A percentile compares a stretch with the other conserved stretches of the same genome.
These are phyloP conservation scores for Fraxinus excelsior DNA, from an alignment of 257 asterid genomes.

Conservation along the genomic window DNA sequence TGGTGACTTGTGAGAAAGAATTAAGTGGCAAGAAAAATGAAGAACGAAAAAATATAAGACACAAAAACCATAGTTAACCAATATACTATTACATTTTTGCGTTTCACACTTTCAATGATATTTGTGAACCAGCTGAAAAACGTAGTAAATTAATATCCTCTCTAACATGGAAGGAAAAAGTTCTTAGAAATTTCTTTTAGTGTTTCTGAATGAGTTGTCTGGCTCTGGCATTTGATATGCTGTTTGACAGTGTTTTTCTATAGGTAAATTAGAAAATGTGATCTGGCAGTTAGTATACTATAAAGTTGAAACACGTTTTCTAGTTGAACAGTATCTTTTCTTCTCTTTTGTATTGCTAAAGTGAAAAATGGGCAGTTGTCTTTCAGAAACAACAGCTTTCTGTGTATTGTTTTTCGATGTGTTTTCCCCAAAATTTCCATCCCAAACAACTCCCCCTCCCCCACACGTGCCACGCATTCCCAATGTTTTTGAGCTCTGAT, in stretches of 20 bases:
- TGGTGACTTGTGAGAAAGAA: conserved; percentile 3
- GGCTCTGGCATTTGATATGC: not conserved
- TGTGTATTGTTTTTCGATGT: not conserved
- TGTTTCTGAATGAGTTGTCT: not conserved
- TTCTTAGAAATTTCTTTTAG: not conserved
- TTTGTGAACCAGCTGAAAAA: too few relatives aligned
- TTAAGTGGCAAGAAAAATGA: not conserved
- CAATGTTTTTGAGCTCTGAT: too few relatives aligned
- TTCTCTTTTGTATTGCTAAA: not conserved
- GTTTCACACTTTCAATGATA: too few relatives aligned
- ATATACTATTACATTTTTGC: too few relatives aligned
- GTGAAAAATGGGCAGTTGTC: not conserved
- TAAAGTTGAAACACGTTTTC: not conserved
- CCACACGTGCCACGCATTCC: too few relatives aligned
- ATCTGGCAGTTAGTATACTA: not conserved
- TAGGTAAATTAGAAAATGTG: not conserved
- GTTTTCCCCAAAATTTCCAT: not conserved
- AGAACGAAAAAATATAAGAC: not conserved
- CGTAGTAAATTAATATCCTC: not conserved
- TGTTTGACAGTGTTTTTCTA: not conserved
- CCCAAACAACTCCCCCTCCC: not conserved
- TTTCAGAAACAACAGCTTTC: too few relatives aligned
- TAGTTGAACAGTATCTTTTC: not conserved
- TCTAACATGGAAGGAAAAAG: not conserved
- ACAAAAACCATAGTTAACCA: too few relatives aligned